Base-by-base conservation (phyloP, 208 protist species). In the Leishmania tropica region DNA sequence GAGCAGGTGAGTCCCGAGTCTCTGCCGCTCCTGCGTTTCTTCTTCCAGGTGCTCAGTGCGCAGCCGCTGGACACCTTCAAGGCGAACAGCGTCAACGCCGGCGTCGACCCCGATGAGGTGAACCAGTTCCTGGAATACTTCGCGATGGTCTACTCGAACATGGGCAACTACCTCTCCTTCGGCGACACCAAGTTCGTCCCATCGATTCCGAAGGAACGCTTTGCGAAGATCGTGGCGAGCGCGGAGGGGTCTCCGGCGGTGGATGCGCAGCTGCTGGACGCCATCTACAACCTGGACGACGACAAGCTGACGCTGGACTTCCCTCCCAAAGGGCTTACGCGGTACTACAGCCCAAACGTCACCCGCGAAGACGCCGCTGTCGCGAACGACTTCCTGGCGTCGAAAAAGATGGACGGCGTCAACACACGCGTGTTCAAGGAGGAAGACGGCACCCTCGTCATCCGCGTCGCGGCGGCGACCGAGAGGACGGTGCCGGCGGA, bases 171-270 rank as follows among this genome's bases (percentile, higher is more conserved):
- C 78, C 71, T 92, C 28, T 91, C 83, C 42, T 99, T 99, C 81
- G 97, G 97, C 54, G 97, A 99, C 87, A 96, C 86, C 76, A 99
- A 99, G 87, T 98, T 99, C 65, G 75, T 98, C 28, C 95, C 95
- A 4, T 68, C 89, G 60, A 92, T 90, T 76, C 45, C 83, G 15
- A 77, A 86, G 62, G 90, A 95, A 24, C 78, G 70, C 1, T 97
- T 98, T 40, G 80, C 71, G 71, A 64, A 54, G 75, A 87, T 98
- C 47, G 80, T 96, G 45, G 81, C 28, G 40, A 80, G 65, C 31
- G 78, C 75, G 37, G 70, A 80, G 11, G 88, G 65, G 21, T 53
- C 74, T 4, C 74, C 78, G 19, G 54, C 58, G 58, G 17, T 83
- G 42, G 75, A 87, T n/a, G 56, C 90, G 45, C 75, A 64, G 53